Evolutionary conservation across 192 early-diverging fungal species (phyloP).

Genomic region (Obelidium mucronatum): DNA sequence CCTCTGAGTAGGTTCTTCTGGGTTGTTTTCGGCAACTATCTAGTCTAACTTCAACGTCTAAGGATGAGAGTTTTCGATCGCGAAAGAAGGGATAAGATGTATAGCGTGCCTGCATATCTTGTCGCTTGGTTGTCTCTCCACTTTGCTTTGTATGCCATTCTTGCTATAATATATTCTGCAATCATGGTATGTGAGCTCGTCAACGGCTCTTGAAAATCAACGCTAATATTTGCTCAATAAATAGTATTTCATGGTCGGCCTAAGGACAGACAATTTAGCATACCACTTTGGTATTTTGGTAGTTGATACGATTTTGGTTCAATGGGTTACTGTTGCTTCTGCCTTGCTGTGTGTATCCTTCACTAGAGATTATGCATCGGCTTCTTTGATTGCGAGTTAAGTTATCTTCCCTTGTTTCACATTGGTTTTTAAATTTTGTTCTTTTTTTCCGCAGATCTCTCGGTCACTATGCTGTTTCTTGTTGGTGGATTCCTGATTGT

Average conservation of each 20-base stretch:
- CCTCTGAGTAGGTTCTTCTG: conserved; percentile 39
- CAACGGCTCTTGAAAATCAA: neutral
- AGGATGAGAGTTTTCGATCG: conserved; percentile 56
- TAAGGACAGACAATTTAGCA: conserved; percentile 44
- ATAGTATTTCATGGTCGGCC: conserved; percentile 48
- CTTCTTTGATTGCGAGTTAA: conserved; percentile 37
- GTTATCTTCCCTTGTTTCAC: too few species aligned
- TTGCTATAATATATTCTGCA: conserved; percentile 35
- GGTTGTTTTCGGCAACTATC: neutral
- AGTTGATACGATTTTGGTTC: neutral
- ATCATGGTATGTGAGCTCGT: conserved; percentile 27
- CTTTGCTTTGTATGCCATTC: conserved; percentile 33
- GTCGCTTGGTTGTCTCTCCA: conserved; percentile 44
- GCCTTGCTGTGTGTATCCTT: conserved; percentile 38
- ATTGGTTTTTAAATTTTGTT: neutral
- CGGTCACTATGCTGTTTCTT: conserved; percentile 42
- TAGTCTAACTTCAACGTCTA: neutral
- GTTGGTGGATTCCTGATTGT: conserved; percentile 48
- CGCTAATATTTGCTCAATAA: too few species aligned
- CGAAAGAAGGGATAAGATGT: conserved; percentile 55
- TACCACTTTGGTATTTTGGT: conserved; percentile 43
- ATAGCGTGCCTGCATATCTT: conserved; percentile 48
- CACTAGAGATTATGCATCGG: conserved; percentile 51
- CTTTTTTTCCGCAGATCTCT: conserved; percentile 7
- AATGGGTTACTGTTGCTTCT: conserved; percentile 2